These are phyloP conservation scores for Plantago coronopus DNA, from an alignment of 305 asterid genomes.

Conservation along the genomic window DNA sequence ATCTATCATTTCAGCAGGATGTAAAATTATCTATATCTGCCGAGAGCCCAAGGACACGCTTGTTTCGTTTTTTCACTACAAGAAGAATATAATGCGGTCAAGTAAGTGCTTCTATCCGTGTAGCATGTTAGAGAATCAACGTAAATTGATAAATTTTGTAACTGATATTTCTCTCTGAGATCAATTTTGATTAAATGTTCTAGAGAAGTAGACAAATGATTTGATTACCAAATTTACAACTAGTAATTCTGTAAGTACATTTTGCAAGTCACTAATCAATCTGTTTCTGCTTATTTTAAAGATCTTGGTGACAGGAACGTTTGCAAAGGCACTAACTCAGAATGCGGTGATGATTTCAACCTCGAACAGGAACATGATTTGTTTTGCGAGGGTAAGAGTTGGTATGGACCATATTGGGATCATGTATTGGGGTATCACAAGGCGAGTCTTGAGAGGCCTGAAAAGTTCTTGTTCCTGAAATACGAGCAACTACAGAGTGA, in stretches of 20 bases:
- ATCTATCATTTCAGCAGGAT: neutral
- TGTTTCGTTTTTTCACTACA: constrained; percentile 4
- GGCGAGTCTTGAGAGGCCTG: constrained; percentile 2
- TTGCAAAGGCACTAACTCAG: neutral
- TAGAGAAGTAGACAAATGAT: no score
- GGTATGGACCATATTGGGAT: constrained; percentile 1
- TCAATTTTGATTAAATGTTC: no score
- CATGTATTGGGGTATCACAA: constrained; percentile 2
- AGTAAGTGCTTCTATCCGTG: neutral
- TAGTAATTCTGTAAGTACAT: no score
- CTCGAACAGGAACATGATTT: neutral
- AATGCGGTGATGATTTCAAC: neutral
- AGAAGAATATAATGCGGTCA: neutral
- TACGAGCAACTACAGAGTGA: constrained; percentile 1
- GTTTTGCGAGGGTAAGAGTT: constrained; percentile 8
- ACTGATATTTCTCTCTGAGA: no score
- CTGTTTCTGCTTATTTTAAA: no score
- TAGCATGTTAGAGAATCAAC: no score
- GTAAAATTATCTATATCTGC: constrained; percentile 6
- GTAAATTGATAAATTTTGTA: no score
- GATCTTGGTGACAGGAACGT: neutral
- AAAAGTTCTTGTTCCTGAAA: constrained; percentile 4
- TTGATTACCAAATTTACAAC: no score
- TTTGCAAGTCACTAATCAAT: no score
- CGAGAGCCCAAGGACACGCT: constrained; percentile 14